phyloP scores from a whole-genome alignment of 139 green algal genomes.

The Axilococcus clingmanii region DNA sequence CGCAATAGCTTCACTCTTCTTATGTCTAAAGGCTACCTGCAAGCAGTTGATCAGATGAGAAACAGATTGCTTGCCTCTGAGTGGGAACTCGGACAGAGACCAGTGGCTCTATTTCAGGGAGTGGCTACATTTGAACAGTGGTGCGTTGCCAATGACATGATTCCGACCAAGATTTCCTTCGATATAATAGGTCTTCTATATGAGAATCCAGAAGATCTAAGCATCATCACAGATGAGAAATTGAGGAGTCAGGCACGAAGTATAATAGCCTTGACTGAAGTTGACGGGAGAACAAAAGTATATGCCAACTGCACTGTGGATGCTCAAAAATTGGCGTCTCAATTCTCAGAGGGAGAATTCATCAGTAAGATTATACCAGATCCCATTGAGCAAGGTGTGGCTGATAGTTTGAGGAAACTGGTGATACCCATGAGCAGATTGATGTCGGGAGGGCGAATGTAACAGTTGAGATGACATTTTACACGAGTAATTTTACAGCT shows the following conservation, averaged over 20 bases:
- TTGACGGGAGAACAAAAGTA: background rate
- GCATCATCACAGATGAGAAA: conserved; percentile 7
- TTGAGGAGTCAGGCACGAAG: conserved; percentile 15
- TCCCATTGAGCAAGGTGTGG: conserved; percentile 9
- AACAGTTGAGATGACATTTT: no score
- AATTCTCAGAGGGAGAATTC: conserved; percentile 23
- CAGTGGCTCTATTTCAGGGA: conserved; percentile 13
- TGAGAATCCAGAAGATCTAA: conserved; percentile 18
- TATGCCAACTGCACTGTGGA: conserved; percentile 12
- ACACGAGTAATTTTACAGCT: no score
- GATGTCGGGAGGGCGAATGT: no score
- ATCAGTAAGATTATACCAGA: conserved; percentile 25
- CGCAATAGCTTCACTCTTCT: conserved; percentile 13
- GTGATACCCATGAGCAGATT: no score
- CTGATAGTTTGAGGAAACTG: conserved; percentile 15
- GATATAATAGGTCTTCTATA: conserved; percentile 17
- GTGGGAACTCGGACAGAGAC: conserved; percentile 15
- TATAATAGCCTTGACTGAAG: conserved; percentile 10
- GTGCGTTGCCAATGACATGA: conserved; percentile 1
- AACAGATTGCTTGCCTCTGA: conserved; percentile 12
- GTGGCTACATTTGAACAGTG: conserved; percentile 19
- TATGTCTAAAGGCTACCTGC: conserved; percentile 23
- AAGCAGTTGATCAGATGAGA: conserved; percentile 11
- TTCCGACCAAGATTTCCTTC: conserved; percentile 8
- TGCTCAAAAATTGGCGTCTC: conserved; percentile 14